Percentiles rank a stretch among this genome's conserved stretches.
Conservation (phyloP, 768 basidiomycete species). For the Kwoniella botswanensis region DNA sequence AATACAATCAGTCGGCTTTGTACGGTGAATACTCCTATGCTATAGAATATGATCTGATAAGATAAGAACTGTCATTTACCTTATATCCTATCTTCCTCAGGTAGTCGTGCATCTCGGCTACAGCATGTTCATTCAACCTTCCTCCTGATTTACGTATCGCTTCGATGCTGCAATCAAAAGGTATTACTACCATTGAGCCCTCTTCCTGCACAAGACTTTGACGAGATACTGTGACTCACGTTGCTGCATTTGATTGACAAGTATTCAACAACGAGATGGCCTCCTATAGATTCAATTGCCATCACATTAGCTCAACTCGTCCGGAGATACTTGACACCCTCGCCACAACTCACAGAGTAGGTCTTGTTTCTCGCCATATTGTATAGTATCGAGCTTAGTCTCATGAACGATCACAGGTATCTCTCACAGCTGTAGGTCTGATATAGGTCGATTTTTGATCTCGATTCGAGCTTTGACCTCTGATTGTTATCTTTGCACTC, state of each 20-base stretch:
- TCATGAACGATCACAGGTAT: conserved; percentile 1
- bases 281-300: conserved; percentile 33
- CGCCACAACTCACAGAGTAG: conserved; percentile 31
- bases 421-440: not conserved
- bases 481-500: not conserved
- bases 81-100: conserved; percentile 81
- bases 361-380: conserved; percentile 40
- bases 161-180: conserved; percentile 62
- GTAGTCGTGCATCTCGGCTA: conserved; percentile 90
- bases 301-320: not conserved
- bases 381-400: conserved; percentile 14
- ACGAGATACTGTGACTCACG: conserved; percentile 48
- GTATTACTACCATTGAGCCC: not conserved
- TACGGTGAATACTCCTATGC: not conserved
- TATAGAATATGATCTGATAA: not conserved
- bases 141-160: conserved; percentile 77
- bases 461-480: not conserved
- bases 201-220: too few species aligned
- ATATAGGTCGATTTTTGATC: not conserved
- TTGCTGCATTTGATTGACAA: conserved; percentile 88
- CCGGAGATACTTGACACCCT: too few species aligned
- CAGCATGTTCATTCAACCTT: conserved; percentile 66
- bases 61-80: conserved; percentile 62
- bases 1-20: not conserved
- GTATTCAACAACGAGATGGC: conserved; percentile 60